Evolutionary conservation across 1,284 basidiomycete species (phyloP).

Genomic region (Papiliotrema nemorosa): DNA sequence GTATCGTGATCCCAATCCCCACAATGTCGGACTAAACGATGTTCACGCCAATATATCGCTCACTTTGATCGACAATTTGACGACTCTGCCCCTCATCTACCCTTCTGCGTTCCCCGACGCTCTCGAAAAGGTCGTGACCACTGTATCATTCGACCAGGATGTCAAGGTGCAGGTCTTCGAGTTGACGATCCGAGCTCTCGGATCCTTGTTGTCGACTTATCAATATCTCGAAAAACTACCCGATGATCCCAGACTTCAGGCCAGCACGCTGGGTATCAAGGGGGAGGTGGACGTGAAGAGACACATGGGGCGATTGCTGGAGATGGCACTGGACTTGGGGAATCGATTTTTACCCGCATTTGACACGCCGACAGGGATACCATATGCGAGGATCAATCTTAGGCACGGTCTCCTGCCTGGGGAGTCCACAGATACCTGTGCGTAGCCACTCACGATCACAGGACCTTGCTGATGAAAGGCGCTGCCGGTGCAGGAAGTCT

Average conservation of each 20-base stretch:
- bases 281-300: conserved; percentile 63
- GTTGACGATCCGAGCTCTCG: conserved; percentile 82
- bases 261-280: conserved; percentile 17
- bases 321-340: conserved; percentile 79
- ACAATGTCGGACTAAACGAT: conserved; percentile 57
- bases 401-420: conserved; percentile 32
- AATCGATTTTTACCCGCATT: conserved; percentile 82
- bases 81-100: conserved; percentile 37
- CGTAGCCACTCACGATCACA: conserved; percentile 48
- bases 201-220: conserved; percentile 80
- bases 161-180: conserved; percentile 58
- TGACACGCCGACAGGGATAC: conserved; percentile 78
- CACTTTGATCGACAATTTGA: conserved; percentile 44
- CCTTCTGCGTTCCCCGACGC: conserved; percentile 36
- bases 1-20: conserved; percentile 27
- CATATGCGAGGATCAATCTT: conserved; percentile 71
- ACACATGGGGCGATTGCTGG: conserved; percentile 66
- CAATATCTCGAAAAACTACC: conserved; percentile 59
- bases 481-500: conserved; percentile 88
- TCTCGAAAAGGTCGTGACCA: conserved; percentile 28
- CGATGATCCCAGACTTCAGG: conserved; percentile 38
- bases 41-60: conserved; percentile 61
- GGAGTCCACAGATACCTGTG: conserved; percentile 45
- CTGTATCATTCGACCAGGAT: conserved; percentile 45
- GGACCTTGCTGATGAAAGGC: conserved; percentile 74